Evolutionary conservation across 2,329 filamentous ascomycete species (phyloP).

Genomic region (Dendryphion nanum): DNA sequence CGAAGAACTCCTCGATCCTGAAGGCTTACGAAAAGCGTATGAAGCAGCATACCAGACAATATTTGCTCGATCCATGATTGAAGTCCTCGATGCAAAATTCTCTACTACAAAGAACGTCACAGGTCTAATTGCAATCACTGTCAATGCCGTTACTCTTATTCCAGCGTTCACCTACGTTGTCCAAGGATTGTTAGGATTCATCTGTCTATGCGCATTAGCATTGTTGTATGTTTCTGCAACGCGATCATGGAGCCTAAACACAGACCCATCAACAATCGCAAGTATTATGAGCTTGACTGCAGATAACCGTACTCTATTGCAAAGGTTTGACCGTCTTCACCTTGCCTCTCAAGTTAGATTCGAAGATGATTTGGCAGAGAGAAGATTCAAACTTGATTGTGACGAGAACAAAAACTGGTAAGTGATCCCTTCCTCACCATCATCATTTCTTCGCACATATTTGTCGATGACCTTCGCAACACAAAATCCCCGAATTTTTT

Average conservation of each 20-base stretch:
- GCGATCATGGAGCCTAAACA: constrained; percentile 17
- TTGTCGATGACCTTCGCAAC: too few relatives aligned
- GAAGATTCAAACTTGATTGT: constrained; percentile 16
- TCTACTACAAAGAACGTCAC: constrained; percentile 1
- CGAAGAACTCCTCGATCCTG: constrained; percentile 28
- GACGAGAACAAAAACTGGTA: constrained; percentile 3
- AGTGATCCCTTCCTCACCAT: too few relatives aligned
- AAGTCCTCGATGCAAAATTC: constrained; percentile 12
- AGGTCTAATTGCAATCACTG: background rate
- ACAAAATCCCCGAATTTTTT: too few relatives aligned
- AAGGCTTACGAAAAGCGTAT: constrained; percentile 27
- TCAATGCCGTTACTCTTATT: background rate
- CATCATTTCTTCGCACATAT: too few relatives aligned
- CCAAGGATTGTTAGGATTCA: constrained; percentile 28
- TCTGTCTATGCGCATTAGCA: constrained; percentile 18
- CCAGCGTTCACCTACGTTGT: constrained; percentile 40
- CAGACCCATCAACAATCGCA: constrained; percentile 38
- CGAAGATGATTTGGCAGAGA: constrained; percentile 8
- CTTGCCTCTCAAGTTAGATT: too few relatives aligned
- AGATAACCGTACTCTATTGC: constrained; percentile 20
- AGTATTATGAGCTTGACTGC: constrained; percentile 35
- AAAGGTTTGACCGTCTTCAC: constrained; percentile 16
- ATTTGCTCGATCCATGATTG: constrained; percentile 30
- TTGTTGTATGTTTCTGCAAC: constrained; percentile 23
- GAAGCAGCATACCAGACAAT: constrained; percentile 41